Percentiles rank a stretch among this genome's conserved stretches.
Evolutionary conservation across 2,329 filamentous ascomycete genomes (phyloP).

Genomic region (Aspergillus latus): DNA sequence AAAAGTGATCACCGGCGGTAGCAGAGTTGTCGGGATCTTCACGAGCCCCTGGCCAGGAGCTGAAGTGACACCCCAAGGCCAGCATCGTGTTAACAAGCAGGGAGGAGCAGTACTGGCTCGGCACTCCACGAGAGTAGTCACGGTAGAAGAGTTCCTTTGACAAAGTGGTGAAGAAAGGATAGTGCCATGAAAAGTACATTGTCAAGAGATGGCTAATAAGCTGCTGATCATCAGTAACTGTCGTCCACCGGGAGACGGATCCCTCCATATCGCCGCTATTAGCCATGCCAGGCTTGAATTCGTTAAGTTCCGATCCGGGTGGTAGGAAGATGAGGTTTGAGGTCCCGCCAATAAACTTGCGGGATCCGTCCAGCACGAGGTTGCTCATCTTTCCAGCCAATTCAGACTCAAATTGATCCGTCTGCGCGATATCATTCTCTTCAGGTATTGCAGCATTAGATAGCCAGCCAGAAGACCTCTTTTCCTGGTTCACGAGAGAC

Average conservation of each 20-base stretch:
- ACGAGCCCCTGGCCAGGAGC: conserved; percentile 70
- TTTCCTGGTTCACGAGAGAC: conserved; percentile 56
- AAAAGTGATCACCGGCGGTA: conserved; percentile 94
- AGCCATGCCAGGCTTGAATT: conserved; percentile 39
- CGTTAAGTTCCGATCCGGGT: conserved; percentile 47
- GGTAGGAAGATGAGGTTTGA: conserved; percentile 86
- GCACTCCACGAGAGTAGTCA: conserved; percentile 72
- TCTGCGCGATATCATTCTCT: conserved; percentile 44
- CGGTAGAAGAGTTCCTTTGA: conserved; percentile 83
- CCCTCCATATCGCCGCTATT: conserved; percentile 57
- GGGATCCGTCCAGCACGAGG: conserved; percentile 78
- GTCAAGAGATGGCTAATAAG: conserved; percentile 85
- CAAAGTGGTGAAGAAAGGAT: conserved; percentile 89
- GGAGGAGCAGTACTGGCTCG: conserved; percentile 79
- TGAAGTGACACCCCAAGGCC: conserved; percentile 91
- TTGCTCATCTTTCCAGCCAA: conserved; percentile 92
- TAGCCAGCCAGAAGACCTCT: conserved; percentile 45
- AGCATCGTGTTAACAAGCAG: conserved; percentile 92
- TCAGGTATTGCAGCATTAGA: conserved; percentile 31
- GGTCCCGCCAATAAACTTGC: conserved; percentile 90
- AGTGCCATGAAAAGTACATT: conserved; percentile 99
- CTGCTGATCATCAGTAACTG: conserved; percentile 74
- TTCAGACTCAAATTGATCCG: conserved; percentile 67
- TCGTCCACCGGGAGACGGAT: conserved; percentile 82
- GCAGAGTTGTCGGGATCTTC: conserved; percentile 70